Percentiles rank a stretch among this genome's conserved stretches.
phyloP scores from a whole-genome alignment of 2,329 filamentous ascomycete genomes.

The Xenoacremonium recifei region DNA sequence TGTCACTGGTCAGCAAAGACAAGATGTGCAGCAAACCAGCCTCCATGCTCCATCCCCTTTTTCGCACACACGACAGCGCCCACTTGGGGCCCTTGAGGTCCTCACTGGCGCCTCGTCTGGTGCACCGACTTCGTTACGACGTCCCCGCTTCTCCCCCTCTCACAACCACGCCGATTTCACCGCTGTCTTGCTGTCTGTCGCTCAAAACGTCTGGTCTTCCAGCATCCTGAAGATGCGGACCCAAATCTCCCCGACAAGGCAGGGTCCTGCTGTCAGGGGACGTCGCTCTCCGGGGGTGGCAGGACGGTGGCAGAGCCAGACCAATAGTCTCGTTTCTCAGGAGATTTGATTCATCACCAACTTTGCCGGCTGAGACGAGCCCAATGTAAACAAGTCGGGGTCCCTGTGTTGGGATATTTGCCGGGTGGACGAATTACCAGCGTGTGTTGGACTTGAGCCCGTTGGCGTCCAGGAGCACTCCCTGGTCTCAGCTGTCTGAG shows the following conservation, averaged over 20 bases:
- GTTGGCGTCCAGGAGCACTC: too few species aligned
- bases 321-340: conserved; percentile 21
- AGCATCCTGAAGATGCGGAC: conserved; percentile 2
- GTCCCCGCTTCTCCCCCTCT: conserved; percentile 21
- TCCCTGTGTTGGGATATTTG: too few species aligned
- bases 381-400: conserved; percentile 19
- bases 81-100: too few species aligned
- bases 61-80: conserved; percentile 16
- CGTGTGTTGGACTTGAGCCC: too few species aligned
- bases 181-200: conserved; percentile 4
- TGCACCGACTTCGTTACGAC: conserved; percentile 3
- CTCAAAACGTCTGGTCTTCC: conserved; percentile 9
- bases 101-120: conserved; percentile 12
- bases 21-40: conserved; percentile 14
- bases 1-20: conserved; percentile 10
- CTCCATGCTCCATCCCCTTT: too few species aligned
- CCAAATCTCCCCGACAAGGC: conserved; percentile 23
- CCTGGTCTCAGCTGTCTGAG: too few species aligned
- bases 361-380: conserved; percentile 16
- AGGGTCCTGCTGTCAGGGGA: conserved; percentile 19
- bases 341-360: conserved; percentile 25
- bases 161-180: conserved; percentile 9
- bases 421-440: too few species aligned
- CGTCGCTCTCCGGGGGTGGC: background rate
- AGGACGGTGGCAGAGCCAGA: conserved; percentile 13